Conservation (phyloP, 2,329 filamentous ascomycete species). For the Cladosporium sp. region DNA sequence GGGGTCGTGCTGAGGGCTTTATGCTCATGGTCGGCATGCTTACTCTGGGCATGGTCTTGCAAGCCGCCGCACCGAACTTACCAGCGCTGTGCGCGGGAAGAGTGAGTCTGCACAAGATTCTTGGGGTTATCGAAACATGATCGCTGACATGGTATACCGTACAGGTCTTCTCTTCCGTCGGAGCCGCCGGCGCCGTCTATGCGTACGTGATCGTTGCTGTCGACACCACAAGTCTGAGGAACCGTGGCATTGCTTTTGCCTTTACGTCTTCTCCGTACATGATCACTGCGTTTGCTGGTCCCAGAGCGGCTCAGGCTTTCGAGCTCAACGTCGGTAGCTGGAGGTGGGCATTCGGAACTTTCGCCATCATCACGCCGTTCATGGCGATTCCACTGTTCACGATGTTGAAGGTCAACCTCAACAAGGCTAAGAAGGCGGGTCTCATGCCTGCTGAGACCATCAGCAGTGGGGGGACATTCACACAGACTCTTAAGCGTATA, state of each 20-base stretch:
- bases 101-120: slow-evolving; percentile 55
- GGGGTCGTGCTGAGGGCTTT: slow-evolving; percentile 67
- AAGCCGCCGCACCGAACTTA: slow-evolving; percentile 63
- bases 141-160: not conserved
- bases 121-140: not conserved
- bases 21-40: slow-evolving; percentile 54
- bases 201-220: slow-evolving; percentile 65
- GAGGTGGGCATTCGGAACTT: slow-evolving; percentile 69
- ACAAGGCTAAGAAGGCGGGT: slow-evolving; percentile 59
- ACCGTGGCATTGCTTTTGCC: slow-evolving; percentile 64
- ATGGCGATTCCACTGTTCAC: slow-evolving; percentile 62
- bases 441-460: slow-evolving; percentile 41
- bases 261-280: slow-evolving; percentile 62
- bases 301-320: slow-evolving; percentile 28
- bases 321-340: slow-evolving; percentile 53
- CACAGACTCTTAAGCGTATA: slow-evolving; percentile 55
- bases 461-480: slow-evolving; percentile 48
- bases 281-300: slow-evolving; percentile 26
- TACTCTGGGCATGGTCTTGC: slow-evolving; percentile 60
- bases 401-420: slow-evolving; percentile 59
- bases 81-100: slow-evolving; percentile 62
- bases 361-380: slow-evolving; percentile 63
- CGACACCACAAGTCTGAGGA: slow-evolving; percentile 65
- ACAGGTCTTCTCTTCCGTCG: slow-evolving; percentile 34
- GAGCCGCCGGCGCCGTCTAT: slow-evolving; percentile 55